Percentiles rank a stretch among this genome's conserved stretches.
Evolutionary conservation across 176 grass and related monocot genomes (phyloP).

Genomic region (Oryza glumipatula): DNA sequence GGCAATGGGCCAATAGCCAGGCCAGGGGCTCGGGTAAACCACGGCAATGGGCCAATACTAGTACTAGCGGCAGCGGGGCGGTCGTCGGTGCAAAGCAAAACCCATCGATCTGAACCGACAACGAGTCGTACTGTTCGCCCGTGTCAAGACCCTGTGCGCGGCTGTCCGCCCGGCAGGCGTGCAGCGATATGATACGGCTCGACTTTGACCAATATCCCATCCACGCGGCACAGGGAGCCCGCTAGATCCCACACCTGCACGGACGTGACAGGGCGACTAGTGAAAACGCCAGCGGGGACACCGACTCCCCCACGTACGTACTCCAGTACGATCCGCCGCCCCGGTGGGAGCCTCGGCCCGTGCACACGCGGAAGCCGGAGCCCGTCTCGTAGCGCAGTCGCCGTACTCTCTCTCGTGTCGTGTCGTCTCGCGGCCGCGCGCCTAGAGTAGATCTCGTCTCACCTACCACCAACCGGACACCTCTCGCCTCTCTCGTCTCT

Average conservation of each 20-base stretch:
- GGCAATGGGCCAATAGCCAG: too few relatives aligned
- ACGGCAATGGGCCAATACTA: too few relatives aligned
- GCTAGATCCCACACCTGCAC: background rate
- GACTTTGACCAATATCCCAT: background rate
- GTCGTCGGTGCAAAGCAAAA: conserved; percentile 28
- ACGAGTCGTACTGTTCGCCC: background rate
- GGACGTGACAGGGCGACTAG: background rate
- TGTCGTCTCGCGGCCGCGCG: background rate
- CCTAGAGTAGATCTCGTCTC: background rate
- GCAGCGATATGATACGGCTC: background rate
- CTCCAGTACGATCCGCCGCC: too few relatives aligned
- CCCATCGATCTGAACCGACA: background rate
- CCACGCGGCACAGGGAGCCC: background rate
- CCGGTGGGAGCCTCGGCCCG: too few relatives aligned
- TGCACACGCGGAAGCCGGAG: background rate
- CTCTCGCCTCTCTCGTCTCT: background rate
- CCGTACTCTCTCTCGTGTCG: background rate
- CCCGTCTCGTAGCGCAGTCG: background rate
- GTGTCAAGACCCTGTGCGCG: background rate
- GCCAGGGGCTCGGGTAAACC: background rate
- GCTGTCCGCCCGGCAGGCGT: background rate
- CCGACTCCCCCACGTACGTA: too few relatives aligned
- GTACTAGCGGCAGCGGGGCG: too few relatives aligned
- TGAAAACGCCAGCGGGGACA: too few relatives aligned
- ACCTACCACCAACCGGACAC: background rate